Conservation (phyloP, 2,329 filamentous ascomycete species). For the Trichophyton simii region DNA sequence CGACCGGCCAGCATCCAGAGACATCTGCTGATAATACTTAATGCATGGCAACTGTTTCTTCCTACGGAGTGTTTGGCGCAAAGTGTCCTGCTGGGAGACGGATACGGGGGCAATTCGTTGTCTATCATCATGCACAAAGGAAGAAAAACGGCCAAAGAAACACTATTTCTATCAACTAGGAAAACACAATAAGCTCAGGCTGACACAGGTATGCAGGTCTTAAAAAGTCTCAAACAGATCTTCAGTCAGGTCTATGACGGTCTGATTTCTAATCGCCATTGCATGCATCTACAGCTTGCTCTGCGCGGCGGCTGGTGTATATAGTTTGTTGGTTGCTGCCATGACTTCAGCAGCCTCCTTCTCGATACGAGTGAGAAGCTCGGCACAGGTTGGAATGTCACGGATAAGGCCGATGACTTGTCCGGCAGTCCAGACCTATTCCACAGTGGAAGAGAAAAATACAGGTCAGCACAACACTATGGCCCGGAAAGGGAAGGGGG, state of each 20-base stretch:
- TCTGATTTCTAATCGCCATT: neutral
- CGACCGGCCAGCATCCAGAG: neutral
- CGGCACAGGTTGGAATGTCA: constrained; percentile 65
- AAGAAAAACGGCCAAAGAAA: neutral
- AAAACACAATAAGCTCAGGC: neutral
- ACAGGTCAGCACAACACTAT: constrained; percentile 8
- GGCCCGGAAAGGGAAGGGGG: neutral
- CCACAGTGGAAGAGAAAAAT: constrained; percentile 6
- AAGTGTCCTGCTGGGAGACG: neutral
- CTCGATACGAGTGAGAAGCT: constrained; percentile 59
- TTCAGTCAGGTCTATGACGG: neutral
- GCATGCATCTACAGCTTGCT: constrained; percentile 9
- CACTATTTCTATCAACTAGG: neutral
- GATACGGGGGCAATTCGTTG: neutral
- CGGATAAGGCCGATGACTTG: constrained; percentile 86
- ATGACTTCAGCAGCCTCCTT: constrained; percentile 59
- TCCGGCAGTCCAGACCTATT: constrained; percentile 86
- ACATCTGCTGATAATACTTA: too few relatives aligned
- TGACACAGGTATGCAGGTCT: neutral
- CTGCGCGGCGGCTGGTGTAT: constrained; percentile 19
- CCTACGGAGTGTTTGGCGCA: neutral
- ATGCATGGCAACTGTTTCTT: too few relatives aligned
- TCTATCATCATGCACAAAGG: neutral
- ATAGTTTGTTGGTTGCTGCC: constrained; percentile 45
- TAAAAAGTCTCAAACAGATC: neutral